These are phyloP conservation scores for Claviceps fusiformis DNA, from an alignment of 2,329 filamentous ascomycete genomes.

Conservation along the genomic window DNA sequence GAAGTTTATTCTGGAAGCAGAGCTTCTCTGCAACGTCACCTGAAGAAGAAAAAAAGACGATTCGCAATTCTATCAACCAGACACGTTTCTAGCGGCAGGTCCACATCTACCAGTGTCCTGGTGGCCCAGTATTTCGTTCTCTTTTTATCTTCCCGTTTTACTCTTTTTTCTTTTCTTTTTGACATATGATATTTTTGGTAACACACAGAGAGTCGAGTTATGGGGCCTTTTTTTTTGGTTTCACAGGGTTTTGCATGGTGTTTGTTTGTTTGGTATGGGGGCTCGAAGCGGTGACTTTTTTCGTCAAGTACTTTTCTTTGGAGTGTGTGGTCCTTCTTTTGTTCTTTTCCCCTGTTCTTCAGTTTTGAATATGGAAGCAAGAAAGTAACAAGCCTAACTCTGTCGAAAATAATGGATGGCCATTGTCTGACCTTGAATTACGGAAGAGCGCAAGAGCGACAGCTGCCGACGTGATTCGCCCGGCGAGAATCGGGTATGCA, in stretches of 20 bases:
- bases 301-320: not conserved
- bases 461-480: not conserved
- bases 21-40: slow-evolving; percentile 72
- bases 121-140: not conserved
- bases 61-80: not conserved
- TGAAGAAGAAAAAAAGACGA: not conserved
- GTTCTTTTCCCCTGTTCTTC: not conserved
- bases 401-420: not conserved
- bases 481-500: not conserved
- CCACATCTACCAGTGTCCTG: not conserved
- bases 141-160: too few species aligned
- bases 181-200: not conserved
- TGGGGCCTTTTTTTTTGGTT: not conserved
- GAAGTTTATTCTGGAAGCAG: slow-evolving; percentile 91
- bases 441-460: not conserved
- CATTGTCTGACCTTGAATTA: too few species aligned
- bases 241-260: not conserved
- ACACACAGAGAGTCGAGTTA: not conserved
- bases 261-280: not conserved
- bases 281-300: not conserved
- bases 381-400: not conserved
- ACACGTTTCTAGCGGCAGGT: not conserved
- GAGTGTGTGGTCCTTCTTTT: not conserved
- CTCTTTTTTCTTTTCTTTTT: not conserved
- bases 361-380: not conserved